phyloP scores from a whole-genome alignment of 768 basidiomycete genomes.

The Leccinum subgranulosum region DNA sequence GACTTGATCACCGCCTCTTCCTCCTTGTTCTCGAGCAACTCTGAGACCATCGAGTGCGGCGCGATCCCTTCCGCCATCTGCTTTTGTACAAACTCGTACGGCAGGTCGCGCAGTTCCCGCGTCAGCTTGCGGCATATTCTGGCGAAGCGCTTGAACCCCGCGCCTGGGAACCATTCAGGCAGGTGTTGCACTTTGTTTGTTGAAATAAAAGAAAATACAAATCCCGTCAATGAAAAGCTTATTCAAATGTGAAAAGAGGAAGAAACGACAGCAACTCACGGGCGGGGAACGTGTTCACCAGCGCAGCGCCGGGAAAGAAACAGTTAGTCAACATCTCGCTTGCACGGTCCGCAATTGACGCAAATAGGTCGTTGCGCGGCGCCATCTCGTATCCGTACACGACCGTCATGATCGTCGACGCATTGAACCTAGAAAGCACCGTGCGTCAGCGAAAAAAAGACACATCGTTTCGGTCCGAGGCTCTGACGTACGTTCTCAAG shows the following conservation, averaged over 20 bases:
- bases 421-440: slow-evolving; percentile 19
- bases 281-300: slow-evolving; percentile 31
- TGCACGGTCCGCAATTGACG: slow-evolving; percentile 31
- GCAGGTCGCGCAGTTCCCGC: slow-evolving; percentile 15
- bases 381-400: slow-evolving; percentile 36
- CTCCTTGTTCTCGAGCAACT: slow-evolving; percentile 22
- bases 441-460: not conserved
- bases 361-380: slow-evolving; percentile 29
- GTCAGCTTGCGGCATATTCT: slow-evolving; percentile 15
- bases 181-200: slow-evolving; percentile 18
- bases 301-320: slow-evolving; percentile 29
- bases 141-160: slow-evolving; percentile 26
- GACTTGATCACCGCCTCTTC: slow-evolving; percentile 28
- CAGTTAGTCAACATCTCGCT: slow-evolving; percentile 26
- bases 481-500: slow-evolving; percentile 14
- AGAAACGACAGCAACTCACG: slow-evolving; percentile 12
- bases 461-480: not conserved
- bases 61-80: slow-evolving; percentile 18
- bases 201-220: not conserved
- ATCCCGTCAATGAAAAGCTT: too few species aligned
- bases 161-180: slow-evolving; percentile 32
- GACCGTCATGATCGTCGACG: slow-evolving; percentile 31
- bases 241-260: too few species aligned
- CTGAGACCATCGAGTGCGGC: slow-evolving; percentile 19
- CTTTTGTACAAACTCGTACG: slow-evolving; percentile 17